Conservation (phyloP, 2,329 filamentous ascomycete species). For the Sporothrix humicola region DNA sequence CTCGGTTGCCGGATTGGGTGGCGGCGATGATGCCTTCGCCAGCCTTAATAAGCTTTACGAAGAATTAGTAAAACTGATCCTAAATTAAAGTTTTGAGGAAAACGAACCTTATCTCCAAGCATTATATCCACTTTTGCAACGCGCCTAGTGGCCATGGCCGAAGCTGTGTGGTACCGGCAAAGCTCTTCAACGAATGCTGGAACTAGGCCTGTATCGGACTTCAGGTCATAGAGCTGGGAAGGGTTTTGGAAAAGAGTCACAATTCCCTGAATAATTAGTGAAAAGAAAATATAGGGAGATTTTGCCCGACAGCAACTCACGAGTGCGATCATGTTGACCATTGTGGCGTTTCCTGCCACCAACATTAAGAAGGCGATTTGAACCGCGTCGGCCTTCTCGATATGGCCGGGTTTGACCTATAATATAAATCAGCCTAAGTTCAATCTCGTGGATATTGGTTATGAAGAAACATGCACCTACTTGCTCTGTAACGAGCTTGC, state of each 20-base stretch:
- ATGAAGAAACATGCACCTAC: background rate
- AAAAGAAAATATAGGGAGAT: no score
- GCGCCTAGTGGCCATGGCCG: background rate
- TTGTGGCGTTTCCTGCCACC: background rate
- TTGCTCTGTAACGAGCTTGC: conserved; percentile 1
- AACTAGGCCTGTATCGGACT: background rate
- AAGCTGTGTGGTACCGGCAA: background rate
- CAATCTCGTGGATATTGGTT: no score
- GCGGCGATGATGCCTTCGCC: background rate
- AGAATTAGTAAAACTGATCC: background rate
- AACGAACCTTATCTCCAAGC: background rate
- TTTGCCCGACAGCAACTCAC: background rate
- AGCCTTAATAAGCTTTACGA: background rate
- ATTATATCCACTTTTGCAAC: background rate
- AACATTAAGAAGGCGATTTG: background rate
- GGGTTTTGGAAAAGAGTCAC: conserved; percentile 4
- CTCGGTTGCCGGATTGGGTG: background rate
- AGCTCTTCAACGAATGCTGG: background rate
- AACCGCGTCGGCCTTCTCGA: background rate
- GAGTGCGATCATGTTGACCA: background rate
- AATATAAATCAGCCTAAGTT: background rate
- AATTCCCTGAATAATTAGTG: background rate
- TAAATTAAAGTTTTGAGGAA: background rate
- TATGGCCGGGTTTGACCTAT: background rate
- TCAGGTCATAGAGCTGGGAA: background rate